Base-by-base conservation (phyloP, 768 basidiomycete species). In the Suillus subluteus region DNA sequence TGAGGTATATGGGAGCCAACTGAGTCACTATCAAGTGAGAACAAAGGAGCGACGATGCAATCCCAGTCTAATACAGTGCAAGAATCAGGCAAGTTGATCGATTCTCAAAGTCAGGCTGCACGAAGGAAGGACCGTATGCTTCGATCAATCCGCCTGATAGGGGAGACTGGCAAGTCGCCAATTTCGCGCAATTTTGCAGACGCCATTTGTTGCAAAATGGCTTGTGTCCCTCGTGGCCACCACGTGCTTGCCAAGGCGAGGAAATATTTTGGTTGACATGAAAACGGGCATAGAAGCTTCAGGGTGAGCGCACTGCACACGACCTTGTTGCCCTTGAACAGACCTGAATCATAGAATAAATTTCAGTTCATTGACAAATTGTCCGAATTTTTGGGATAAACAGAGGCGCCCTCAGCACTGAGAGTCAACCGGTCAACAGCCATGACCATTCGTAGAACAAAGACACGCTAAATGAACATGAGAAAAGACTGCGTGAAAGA, bases 401-500 rank as follows among this genome's bases (percentile, higher is more conserved):
- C 6, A 35, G 6, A 56, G 32, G 9, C 3, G 55, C 55, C 32
- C 32, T 54, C 18, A 13, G 21, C 11, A 21, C 21, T 21, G 54
- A 55, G 54, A 32, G 32, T 56, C 32, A 5, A 21, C 50, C 3
- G 6, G 50, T 16, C 26, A 52, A 52, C 8, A 55, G 16, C 5
- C 16, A 30, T 5, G 30, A 30, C 18, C 11, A n/a, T 12, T n/a
- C 54, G 8, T 21, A 4, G 13, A 56, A 56, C 3, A 11, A 56
- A 37, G 18, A 12, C 21, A 56, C 32, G 11, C 21, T n/a, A 21
- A 56, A 56, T 56, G 21, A 56, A 35, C 12, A 56, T 37, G 55
- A 56, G 55, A 56, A 56, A 35, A 55, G 55, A 56, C 21, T n/a
- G 32, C 21, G 32, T 35, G 55, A 56, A 56, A 18, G 32, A 56